phyloP scores from a whole-genome alignment of 78 protist genomes.

The Reticulomyxa filosa region DNA sequence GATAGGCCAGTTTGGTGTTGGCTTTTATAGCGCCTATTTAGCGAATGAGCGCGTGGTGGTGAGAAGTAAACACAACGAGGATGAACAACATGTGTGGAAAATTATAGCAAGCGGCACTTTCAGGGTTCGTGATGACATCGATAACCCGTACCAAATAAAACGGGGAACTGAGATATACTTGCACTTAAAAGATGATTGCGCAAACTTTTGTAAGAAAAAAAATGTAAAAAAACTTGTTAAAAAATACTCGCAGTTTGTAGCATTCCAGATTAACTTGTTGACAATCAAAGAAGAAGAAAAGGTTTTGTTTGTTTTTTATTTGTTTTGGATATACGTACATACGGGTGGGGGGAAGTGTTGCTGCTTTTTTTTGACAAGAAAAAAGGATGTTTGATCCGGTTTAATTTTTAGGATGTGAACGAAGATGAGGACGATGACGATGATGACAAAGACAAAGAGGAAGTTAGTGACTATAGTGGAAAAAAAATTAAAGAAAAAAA shows the following conservation, averaged over 20 bases:
- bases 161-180: conserved; percentile 92
- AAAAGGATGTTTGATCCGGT: too few species aligned
- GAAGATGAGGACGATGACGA: conserved; percentile 40
- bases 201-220: conserved; percentile 80
- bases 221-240: conserved; percentile 83
- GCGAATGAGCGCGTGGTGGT: conserved; percentile 92
- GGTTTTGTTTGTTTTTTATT: too few species aligned
- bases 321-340: too few species aligned
- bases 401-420: conserved; percentile 35
- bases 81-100: conserved; percentile 94
- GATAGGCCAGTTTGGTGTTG: conserved; percentile 99
- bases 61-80: conserved; percentile 91
- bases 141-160: conserved; percentile 38
- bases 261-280: conserved; percentile 81
- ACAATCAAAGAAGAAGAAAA: conserved; percentile 47
- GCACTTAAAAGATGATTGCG: conserved; percentile 93
- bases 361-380: too few species aligned
- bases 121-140: conserved; percentile 56
- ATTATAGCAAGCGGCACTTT: conserved; percentile 92
- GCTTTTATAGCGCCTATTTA: conserved; percentile 99
- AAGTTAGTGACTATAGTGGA: conserved; percentile 23
- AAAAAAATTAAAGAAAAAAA: conserved; percentile 24
- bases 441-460: conserved; percentile 58
- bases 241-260: conserved; percentile 99
- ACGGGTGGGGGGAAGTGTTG: too few species aligned